phyloP scores from a whole-genome alignment of 1,284 basidiomycete species.

The Sporisorium graminicola region DNA sequence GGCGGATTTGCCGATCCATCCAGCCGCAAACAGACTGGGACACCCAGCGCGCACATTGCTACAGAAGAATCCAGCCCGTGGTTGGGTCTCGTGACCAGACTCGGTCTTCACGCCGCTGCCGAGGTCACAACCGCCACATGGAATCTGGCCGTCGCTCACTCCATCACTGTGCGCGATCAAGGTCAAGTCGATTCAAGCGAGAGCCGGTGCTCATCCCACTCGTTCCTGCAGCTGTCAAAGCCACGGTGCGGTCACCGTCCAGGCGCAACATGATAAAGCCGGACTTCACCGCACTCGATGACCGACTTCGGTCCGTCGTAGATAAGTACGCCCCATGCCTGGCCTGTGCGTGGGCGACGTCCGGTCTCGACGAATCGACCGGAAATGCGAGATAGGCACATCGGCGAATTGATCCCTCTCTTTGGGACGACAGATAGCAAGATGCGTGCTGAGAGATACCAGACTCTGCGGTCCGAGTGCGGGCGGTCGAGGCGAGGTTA shows the following conservation, averaged over 20 bases:
- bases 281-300: too few species aligned
- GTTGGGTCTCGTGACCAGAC: background rate
- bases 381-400: background rate
- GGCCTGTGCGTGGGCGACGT: background rate
- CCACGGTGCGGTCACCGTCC: too few species aligned
- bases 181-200: background rate
- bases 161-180: background rate
- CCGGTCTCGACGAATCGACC: too few species aligned
- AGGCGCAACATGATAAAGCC: too few species aligned
- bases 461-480: background rate
- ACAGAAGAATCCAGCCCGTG: background rate
- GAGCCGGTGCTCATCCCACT: background rate
- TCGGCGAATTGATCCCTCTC: background rate
- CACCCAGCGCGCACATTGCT: too few species aligned
- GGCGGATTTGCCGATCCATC: too few species aligned
- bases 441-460: background rate
- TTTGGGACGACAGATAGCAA: background rate
- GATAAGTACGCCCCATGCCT: background rate
- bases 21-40: too few species aligned
- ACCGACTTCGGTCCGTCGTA: constrained; percentile 5
- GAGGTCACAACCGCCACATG: background rate
- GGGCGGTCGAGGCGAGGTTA: background rate
- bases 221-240: background rate
- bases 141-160: background rate
- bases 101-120: constrained; percentile 2